Percentiles rank a stretch among this genome's conserved stretches.
Conservation (phyloP, 345 rosid species). For the Abelmoschus esculentus region DNA sequence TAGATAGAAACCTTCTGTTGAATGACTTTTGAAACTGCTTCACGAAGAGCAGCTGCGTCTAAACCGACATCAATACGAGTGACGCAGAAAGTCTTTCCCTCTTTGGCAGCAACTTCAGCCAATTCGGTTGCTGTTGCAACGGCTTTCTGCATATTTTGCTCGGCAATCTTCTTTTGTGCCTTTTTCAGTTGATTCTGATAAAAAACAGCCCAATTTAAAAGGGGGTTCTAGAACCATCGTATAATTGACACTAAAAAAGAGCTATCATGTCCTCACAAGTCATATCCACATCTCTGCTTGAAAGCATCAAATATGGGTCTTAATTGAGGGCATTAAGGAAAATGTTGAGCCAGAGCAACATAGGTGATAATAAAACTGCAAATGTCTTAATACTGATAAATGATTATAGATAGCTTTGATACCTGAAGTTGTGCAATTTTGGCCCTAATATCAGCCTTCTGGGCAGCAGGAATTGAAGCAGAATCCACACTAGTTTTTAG, state of each 20-base stretch:
- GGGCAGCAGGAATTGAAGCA: constrained; percentile 79
- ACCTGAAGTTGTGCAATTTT: constrained; percentile 78
- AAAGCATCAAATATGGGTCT: background rate
- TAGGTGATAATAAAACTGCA: background rate
- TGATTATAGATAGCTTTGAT: constrained; percentile 9
- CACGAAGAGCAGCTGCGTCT: constrained; percentile 98
- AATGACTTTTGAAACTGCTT: constrained; percentile 75
- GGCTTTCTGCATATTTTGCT: constrained; percentile 72
- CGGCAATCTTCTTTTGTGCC: constrained; percentile 87
- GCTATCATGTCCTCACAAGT: background rate
- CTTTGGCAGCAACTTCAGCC: constrained; percentile 65
- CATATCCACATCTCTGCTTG: background rate
- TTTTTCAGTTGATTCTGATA: constrained; percentile 60
- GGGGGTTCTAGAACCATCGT: background rate
- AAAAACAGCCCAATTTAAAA: constrained; percentile 1
- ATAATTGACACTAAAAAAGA: background rate
- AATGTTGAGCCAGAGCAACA: background rate
- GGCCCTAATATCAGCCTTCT: constrained; percentile 77
- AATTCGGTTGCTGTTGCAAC: constrained; percentile 47
- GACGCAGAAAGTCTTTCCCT: constrained; percentile 69
- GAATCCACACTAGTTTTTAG: constrained; percentile 70
- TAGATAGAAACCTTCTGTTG: constrained; percentile 45
- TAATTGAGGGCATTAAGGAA: background rate
- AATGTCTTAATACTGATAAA: background rate
- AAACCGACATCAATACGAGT: constrained; percentile 75